These are phyloP conservation scores for Aspergillus bridgeri DNA, from an alignment of 495 filamentous ascomycete species.

Conservation along the genomic window DNA sequence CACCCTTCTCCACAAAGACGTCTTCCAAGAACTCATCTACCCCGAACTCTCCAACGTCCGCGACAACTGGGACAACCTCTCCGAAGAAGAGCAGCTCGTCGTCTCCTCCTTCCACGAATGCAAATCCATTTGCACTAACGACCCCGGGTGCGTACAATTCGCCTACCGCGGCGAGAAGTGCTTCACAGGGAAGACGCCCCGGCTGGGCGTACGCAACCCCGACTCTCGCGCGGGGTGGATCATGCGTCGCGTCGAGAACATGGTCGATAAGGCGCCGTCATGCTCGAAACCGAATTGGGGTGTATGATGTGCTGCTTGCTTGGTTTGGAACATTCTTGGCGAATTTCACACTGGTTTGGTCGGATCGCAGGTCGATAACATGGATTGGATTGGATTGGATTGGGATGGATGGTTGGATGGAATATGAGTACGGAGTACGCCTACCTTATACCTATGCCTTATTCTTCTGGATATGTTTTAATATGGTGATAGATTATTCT, in stretches of 20 bases:
- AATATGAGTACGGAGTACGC: background rate
- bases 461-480: constrained; percentile 6
- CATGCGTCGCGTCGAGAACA: constrained; percentile 27
- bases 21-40: constrained; percentile 44
- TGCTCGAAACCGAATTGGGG: constrained; percentile 34
- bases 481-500: background rate
- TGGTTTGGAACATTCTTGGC: no score
- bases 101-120: constrained; percentile 35
- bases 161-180: constrained; percentile 31
- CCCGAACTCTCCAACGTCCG: constrained; percentile 32
- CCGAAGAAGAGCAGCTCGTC: constrained; percentile 32
- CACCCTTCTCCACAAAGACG: constrained; percentile 39
- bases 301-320: no score
- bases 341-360: background rate
- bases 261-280: constrained; percentile 30
- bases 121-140: constrained; percentile 26
- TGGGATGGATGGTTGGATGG: background rate
- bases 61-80: constrained; percentile 45
- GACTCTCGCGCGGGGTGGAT: constrained; percentile 37
- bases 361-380: background rate
- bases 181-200: constrained; percentile 31
- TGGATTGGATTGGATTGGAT: background rate
- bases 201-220: constrained; percentile 27
- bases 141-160: constrained; percentile 36
- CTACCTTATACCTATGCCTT: background rate